Evolutionary conservation across 768 basidiomycete species (phyloP).

Genomic region (Steccherinum ochraceum): DNA sequence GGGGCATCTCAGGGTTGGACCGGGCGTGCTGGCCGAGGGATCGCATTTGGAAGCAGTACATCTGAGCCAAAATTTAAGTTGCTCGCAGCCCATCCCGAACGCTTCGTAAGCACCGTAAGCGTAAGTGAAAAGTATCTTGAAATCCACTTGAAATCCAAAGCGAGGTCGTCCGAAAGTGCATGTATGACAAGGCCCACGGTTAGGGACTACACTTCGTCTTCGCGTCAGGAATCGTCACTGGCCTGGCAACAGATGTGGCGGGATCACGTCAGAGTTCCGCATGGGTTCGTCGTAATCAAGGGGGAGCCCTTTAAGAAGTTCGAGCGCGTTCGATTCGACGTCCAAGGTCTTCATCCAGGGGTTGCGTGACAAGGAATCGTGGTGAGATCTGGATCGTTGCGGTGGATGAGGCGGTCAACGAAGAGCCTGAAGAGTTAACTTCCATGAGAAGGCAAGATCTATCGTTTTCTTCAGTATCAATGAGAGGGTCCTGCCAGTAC

Average conservation of each 20-base stretch:
- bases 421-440: constrained; percentile 57
- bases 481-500: constrained; percentile 28
- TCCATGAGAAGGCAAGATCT: constrained; percentile 62
- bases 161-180: constrained; percentile 87
- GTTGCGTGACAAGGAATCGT: too few relatives aligned
- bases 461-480: constrained; percentile 47
- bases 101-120: constrained; percentile 52
- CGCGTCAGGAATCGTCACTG: constrained; percentile 16
- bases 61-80: too few relatives aligned
- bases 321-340: constrained; percentile 55
- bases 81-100: too few relatives aligned
- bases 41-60: too few relatives aligned
- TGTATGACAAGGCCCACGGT: constrained; percentile 87
- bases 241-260: too few relatives aligned
- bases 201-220: constrained; percentile 54
- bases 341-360: constrained; percentile 39
- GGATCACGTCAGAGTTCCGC: constrained; percentile 2
- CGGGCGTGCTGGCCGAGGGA: too few relatives aligned
- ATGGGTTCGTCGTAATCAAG: constrained; percentile 2
- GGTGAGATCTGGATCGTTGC: constrained; percentile 31
- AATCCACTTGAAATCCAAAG: constrained; percentile 74
- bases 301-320: constrained; percentile 32
- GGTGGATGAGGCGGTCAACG: constrained; percentile 56
- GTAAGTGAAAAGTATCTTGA: constrained; percentile 20
- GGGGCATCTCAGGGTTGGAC: too few relatives aligned